Conservation (phyloP, 2,329 filamentous ascomycete species). For the Phialophora tarda region DNA sequence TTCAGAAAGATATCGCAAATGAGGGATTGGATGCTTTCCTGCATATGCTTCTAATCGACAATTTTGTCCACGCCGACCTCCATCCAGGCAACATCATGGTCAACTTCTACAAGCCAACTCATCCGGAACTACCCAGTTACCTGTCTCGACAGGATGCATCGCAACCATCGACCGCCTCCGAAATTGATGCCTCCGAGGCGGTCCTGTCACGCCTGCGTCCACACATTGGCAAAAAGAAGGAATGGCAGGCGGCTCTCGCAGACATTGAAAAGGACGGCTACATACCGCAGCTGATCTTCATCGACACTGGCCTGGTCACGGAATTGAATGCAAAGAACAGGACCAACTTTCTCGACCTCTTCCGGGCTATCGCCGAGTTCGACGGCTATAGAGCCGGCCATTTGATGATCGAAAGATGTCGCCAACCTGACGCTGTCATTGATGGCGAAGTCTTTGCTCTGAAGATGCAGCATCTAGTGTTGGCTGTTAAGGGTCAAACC, state of each 20-base stretch:
- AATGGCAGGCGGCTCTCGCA: conserved; percentile 75
- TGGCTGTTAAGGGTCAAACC: conserved; percentile 87
- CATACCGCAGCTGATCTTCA: conserved; percentile 92
- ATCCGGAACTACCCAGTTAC: conserved; percentile 64
- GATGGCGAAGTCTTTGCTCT: conserved; percentile 90
- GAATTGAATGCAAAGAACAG: conserved; percentile 88
- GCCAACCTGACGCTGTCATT: conserved; percentile 87
- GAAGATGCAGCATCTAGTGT: conserved; percentile 94
- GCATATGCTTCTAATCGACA: conserved; percentile 95
- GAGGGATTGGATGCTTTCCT: conserved; percentile 95
- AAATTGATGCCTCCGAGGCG: conserved; percentile 81
- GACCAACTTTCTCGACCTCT: conserved; percentile 89
- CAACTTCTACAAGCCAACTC: conserved; percentile 86
- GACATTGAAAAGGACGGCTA: conserved; percentile 87
- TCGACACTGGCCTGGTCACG: conserved; percentile 94
- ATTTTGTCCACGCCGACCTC: conserved; percentile 95
- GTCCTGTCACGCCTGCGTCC: conserved; percentile 81
- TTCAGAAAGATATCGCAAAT: conserved; percentile 91
- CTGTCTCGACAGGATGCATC: conserved; percentile 48
- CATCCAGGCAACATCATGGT: conserved; percentile 99
- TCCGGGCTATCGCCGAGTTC: conserved; percentile 94
- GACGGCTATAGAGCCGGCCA: conserved; percentile 94
- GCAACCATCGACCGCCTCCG: conserved; percentile 55
- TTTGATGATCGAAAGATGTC: conserved; percentile 93
- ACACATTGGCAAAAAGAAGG: conserved; percentile 67